Conservation (phyloP, 495 filamentous ascomycete species). For the Mytilinidion resinicola region DNA sequence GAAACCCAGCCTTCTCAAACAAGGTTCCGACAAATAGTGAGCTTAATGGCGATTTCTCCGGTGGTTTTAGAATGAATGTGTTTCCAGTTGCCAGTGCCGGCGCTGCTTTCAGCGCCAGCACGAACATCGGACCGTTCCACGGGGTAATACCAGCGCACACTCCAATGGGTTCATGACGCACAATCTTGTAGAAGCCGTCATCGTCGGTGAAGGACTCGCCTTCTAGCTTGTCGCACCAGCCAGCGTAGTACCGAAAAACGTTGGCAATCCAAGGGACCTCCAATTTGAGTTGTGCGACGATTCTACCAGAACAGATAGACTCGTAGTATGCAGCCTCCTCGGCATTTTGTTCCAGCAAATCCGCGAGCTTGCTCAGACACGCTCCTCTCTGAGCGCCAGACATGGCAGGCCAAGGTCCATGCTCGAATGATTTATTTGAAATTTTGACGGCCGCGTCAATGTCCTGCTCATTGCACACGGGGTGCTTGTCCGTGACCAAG, state of each 20-base stretch:
- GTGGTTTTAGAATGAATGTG: constrained; percentile 33
- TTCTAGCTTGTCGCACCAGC: constrained; percentile 22
- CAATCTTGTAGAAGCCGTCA: constrained; percentile 33
- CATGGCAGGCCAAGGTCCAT: constrained; percentile 13
- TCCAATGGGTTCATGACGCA: constrained; percentile 33
- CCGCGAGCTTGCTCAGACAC: constrained; percentile 13
- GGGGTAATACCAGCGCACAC: constrained; percentile 35
- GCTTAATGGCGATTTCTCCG: constrained; percentile 32
- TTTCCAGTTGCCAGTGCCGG: constrained; percentile 35
- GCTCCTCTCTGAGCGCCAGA: constrained; percentile 13
- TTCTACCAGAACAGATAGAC: constrained; percentile 9
- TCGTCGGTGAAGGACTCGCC: constrained; percentile 21
- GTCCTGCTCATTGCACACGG: constrained; percentile 3
- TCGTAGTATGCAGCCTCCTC: constrained; percentile 12
- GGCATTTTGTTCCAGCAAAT: constrained; percentile 11
- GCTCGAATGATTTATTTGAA: constrained; percentile 12
- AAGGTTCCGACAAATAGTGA: constrained; percentile 24
- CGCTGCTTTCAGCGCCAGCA: constrained; percentile 32
- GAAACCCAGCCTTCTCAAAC: constrained; percentile 30
- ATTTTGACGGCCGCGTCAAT: constrained; percentile 19
- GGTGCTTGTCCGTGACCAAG: constrained; percentile 11
- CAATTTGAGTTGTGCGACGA: neutral
- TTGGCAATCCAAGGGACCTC: constrained; percentile 6
- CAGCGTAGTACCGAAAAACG: constrained; percentile 19
- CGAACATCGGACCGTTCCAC: constrained; percentile 33